Conservation (phyloP, 352 stramenopile genomes). For the Phytophthora quininea region DNA sequence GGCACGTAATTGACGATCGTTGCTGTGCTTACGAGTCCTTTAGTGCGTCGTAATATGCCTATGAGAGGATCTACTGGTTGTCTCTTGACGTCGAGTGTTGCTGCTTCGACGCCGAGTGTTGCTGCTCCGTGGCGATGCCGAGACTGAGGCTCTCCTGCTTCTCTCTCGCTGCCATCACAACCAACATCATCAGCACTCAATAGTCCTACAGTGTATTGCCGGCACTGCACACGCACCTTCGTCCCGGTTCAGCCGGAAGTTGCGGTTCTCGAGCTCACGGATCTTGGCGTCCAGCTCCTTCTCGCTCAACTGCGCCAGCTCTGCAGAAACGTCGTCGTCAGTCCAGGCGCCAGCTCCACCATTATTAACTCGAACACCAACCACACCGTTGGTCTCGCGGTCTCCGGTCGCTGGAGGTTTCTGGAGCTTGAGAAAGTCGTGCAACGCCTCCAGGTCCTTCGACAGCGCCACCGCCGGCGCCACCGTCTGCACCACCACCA, state of each 20-base stretch:
- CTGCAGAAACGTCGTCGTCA: no score
- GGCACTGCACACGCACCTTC: constrained; percentile 72
- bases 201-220: no score
- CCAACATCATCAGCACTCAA: background rate
- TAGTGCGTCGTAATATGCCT: background rate
- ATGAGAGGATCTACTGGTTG: background rate
- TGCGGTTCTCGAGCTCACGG: constrained; percentile 84
- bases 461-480: constrained; percentile 50
- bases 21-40: constrained; percentile 1
- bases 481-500: constrained; percentile 47
- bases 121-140: constrained; percentile 33
- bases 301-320: constrained; percentile 53
- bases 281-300: constrained; percentile 76
- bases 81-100: background rate
- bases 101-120: no score
- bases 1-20: no score
- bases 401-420: constrained; percentile 35
- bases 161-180: background rate
- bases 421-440: constrained; percentile 65
- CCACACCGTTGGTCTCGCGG: constrained; percentile 51
- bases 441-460: constrained; percentile 58
- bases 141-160: constrained; percentile 49
- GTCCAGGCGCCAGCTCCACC: no score
- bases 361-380: no score
- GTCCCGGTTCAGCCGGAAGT: constrained; percentile 81